phyloP scores from a whole-genome alignment of 2,329 filamentous ascomycete genomes.

The Akanthomyces uredinophilus region DNA sequence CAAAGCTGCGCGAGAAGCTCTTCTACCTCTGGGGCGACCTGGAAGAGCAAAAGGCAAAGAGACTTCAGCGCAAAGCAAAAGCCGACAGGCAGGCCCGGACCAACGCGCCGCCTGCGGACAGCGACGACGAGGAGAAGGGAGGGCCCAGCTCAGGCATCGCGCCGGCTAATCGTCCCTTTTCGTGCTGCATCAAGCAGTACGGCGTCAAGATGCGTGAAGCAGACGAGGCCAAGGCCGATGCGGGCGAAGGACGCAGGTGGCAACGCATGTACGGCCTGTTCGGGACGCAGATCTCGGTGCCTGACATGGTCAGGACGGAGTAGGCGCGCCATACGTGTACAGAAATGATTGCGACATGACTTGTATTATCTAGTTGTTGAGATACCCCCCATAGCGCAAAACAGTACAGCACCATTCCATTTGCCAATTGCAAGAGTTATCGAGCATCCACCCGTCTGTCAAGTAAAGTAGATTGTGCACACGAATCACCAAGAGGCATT shows the following conservation, averaged over 20 bases:
- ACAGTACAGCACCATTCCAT: neutral
- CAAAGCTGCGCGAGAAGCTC: conserved; percentile 60
- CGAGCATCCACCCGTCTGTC: too few species aligned
- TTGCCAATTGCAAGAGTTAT: too few species aligned
- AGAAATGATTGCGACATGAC: neutral
- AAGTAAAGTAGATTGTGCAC: too few species aligned
- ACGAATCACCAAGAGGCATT: too few species aligned
- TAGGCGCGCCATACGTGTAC: neutral
- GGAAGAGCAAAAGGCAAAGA: conserved; percentile 59
- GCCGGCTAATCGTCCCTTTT: conserved; percentile 55
- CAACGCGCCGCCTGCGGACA: conserved; percentile 33
- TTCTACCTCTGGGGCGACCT: conserved; percentile 83
- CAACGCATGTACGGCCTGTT: conserved; percentile 60
- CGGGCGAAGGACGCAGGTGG: conserved; percentile 48
- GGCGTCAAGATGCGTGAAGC: conserved; percentile 46
- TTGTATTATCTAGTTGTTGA: neutral
- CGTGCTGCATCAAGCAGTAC: conserved; percentile 68
- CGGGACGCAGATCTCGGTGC: conserved; percentile 28
- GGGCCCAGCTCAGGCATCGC: neutral
- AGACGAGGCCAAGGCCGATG: conserved; percentile 39
- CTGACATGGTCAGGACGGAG: neutral
- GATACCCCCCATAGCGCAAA: neutral
- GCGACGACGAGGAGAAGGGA: conserved; percentile 34
- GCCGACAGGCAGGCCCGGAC: conserved; percentile 20
- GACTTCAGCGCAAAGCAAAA: conserved; percentile 25